Evolutionary conservation across 2,329 filamentous ascomycete species (phyloP).

Genomic region (Seiridium cupressi): DNA sequence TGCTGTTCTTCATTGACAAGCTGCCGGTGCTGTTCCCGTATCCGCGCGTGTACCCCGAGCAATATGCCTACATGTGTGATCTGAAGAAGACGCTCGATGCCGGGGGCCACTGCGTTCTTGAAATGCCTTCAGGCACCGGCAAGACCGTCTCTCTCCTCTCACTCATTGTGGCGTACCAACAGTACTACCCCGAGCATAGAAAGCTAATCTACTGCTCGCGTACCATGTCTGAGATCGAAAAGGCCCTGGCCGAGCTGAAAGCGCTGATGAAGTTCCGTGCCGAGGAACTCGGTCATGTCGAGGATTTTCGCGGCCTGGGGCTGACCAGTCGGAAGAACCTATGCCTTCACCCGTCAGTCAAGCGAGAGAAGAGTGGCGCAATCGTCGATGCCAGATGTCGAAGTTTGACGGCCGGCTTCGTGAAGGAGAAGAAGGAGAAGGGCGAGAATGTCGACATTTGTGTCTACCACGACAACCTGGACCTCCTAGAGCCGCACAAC

Average conservation of each 20-base stretch:
- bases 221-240: conserved; percentile 99
- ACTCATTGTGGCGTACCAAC: conserved; percentile 94
- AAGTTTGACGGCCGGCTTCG: conserved; percentile 92
- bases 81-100: conserved; percentile 88
- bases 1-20: conserved; percentile 78
- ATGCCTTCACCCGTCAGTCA: conserved; percentile 93
- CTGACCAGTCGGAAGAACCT: conserved; percentile 96
- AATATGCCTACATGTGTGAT: conserved; percentile 82
- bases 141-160: conserved; percentile 96
- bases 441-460: conserved; percentile 94
- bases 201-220: conserved; percentile 99
- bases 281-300: conserved; percentile 82
- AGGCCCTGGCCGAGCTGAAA: conserved; percentile 88
- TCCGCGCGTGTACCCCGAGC: conserved; percentile 51
- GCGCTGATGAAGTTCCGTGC: conserved; percentile 92
- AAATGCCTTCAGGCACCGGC: conserved; percentile 98
- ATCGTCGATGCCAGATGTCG: conserved; percentile 95
- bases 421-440: conserved; percentile 94
- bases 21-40: conserved; percentile 40
- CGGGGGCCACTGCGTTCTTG: conserved; percentile 90
- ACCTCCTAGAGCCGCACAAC: conserved; percentile 91
- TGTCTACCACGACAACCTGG: conserved; percentile 96
- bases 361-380: conserved; percentile 90
- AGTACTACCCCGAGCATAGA: conserved; percentile 85
- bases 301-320: conserved; percentile 90